Conservation (phyloP, 2,329 filamentous ascomycete genomes). For the Cladorrhinum sp. region DNA sequence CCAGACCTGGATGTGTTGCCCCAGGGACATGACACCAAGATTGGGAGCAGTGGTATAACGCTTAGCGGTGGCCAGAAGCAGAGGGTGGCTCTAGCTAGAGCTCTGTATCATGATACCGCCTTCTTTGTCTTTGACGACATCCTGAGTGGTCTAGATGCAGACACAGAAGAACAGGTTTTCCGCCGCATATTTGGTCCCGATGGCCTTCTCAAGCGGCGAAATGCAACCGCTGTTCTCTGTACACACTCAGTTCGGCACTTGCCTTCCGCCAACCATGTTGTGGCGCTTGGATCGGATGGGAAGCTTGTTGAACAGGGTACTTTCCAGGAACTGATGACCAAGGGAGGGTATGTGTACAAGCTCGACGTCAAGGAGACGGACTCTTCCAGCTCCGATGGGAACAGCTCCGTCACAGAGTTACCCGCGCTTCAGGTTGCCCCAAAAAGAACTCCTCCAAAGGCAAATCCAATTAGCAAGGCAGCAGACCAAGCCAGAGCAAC, state of each 20-base stretch:
- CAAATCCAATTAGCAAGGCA: neutral
- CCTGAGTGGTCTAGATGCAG: slow-evolving; percentile 28
- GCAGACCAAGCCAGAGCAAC: slow-evolving; percentile 16
- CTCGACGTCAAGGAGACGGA: slow-evolving; percentile 34
- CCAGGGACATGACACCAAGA: slow-evolving; percentile 34
- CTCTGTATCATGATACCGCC: slow-evolving; percentile 24
- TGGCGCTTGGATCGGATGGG: slow-evolving; percentile 42
- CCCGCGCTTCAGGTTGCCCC: neutral
- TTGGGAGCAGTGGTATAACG: slow-evolving; percentile 45
- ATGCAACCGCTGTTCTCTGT: slow-evolving; percentile 34
- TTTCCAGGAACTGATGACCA: slow-evolving; percentile 37
- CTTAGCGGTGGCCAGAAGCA: slow-evolving; percentile 45
- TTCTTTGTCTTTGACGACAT: slow-evolving; percentile 28
- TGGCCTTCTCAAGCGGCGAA: slow-evolving; percentile 31
- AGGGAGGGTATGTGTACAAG: slow-evolving; percentile 38
- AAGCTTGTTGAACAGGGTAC: slow-evolving; percentile 43
- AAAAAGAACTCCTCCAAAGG: neutral
- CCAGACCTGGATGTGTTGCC: slow-evolving; percentile 33
- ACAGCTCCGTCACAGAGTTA: slow-evolving; percentile 5
- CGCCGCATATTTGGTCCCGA: slow-evolving; percentile 35
- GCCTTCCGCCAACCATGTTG: slow-evolving; percentile 43
- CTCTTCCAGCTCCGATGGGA: slow-evolving; percentile 17
- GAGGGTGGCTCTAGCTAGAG: slow-evolving; percentile 27
- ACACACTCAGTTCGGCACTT: slow-evolving; percentile 41
- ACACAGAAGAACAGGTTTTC: slow-evolving; percentile 42